Conservation (phyloP, 2,329 filamentous ascomycete genomes). For the Neophaeococcomyces aloes region DNA sequence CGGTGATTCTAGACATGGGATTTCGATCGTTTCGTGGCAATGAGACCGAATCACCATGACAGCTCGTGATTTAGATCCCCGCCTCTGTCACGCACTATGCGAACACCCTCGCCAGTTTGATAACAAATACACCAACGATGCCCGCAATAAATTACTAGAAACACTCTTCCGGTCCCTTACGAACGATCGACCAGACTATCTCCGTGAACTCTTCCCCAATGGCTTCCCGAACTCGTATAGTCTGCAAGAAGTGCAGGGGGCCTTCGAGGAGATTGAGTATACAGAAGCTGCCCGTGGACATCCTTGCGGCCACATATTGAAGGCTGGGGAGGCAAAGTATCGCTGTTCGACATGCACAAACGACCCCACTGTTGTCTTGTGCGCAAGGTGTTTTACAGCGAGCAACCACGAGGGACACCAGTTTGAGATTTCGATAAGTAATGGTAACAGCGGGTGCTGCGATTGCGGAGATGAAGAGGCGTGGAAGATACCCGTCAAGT, state of each 20-base stretch:
- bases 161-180: slow-evolving; percentile 82
- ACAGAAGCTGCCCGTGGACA: slow-evolving; percentile 83
- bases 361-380: slow-evolving; percentile 92
- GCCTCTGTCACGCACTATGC: slow-evolving; percentile 73
- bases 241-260: slow-evolving; percentile 76
- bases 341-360: slow-evolving; percentile 86
- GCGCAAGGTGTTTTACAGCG: slow-evolving; percentile 85
- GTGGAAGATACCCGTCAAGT: slow-evolving; percentile 78
- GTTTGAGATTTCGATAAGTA: slow-evolving; percentile 77
- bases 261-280: slow-evolving; percentile 90
- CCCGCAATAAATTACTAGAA: slow-evolving; percentile 60
- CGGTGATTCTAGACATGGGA: too few species aligned
- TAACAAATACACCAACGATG: slow-evolving; percentile 64
- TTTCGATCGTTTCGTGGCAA: too few species aligned
- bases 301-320: slow-evolving; percentile 95
- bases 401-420: slow-evolving; percentile 91
- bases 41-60: slow-evolving; percentile 26
- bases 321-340: slow-evolving; percentile 85
- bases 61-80: slow-evolving; percentile 53
- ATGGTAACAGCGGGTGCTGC: slow-evolving; percentile 90
- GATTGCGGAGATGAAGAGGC: slow-evolving; percentile 95
- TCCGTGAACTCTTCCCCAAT: slow-evolving; percentile 71
- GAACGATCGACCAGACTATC: slow-evolving; percentile 60
- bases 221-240: slow-evolving; percentile 61
- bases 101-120: slow-evolving; percentile 62